Percentiles rank a stretch among this genome's conserved stretches.
phyloP scores from a whole-genome alignment of 2,329 filamentous ascomycete species.

The Aureobasidium melanogenum region DNA sequence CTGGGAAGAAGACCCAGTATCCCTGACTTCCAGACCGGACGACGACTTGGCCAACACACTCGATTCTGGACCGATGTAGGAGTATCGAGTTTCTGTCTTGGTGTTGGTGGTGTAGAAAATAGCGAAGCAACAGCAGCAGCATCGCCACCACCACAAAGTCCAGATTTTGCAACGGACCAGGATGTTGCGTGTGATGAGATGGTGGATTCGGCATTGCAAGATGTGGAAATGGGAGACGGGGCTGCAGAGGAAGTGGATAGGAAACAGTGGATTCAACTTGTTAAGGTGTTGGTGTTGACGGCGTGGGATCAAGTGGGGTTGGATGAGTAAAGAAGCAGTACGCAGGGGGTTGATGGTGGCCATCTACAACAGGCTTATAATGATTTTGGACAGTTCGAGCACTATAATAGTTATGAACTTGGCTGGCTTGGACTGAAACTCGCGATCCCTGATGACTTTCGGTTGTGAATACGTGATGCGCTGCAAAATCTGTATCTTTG shows the following conservation, averaged over 20 bases:
- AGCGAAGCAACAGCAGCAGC: not conserved
- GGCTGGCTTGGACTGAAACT: no score
- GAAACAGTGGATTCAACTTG: slow-evolving; percentile 1
- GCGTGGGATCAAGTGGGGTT: slow-evolving; percentile 5
- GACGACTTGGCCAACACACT: not conserved
- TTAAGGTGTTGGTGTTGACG: slow-evolving; percentile 5
- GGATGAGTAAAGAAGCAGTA: no score
- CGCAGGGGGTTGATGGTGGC: no score
- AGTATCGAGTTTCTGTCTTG: not conserved
- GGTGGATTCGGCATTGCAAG: not conserved
- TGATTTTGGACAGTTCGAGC: no score
- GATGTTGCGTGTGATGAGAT: not conserved
- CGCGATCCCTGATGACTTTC: no score
- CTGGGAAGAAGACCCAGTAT: not conserved
- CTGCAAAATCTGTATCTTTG: no score
- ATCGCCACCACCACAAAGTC: not conserved
- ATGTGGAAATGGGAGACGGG: not conserved
- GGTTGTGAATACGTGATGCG: no score
- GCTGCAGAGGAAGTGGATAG: not conserved
- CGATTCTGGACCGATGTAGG: not conserved
- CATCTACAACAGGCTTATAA: no score
- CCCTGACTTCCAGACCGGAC: not conserved
- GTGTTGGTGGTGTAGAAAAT: not conserved
- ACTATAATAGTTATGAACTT: no score
- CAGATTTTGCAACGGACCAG: not conserved